Conservation (phyloP, 2,329 filamentous ascomycete species). For the Colletotrichum orchidophilum region DNA sequence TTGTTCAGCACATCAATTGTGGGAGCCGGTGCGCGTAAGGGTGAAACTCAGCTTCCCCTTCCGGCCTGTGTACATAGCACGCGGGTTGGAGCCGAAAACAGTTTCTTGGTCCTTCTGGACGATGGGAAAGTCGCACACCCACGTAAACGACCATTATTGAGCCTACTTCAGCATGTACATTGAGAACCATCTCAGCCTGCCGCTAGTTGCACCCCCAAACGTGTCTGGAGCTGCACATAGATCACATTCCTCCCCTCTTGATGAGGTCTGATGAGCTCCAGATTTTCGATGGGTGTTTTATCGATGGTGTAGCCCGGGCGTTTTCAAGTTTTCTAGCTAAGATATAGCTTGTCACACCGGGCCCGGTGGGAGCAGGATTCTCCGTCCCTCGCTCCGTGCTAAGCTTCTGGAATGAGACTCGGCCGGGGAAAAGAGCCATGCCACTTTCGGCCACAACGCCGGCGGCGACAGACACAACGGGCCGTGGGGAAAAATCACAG, state of each 20-base stretch:
- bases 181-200: neutral
- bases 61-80: neutral
- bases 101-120: neutral
- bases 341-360: neutral
- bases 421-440: neutral
- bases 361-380: neutral
- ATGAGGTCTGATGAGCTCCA: slow-evolving; percentile 7
- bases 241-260: slow-evolving; percentile 14
- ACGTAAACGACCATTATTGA: neutral
- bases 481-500: neutral
- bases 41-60: neutral
- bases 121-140: neutral
- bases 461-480: neutral
- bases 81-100: neutral
- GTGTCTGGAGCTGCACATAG: neutral
- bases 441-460: neutral
- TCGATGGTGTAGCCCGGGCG: neutral
- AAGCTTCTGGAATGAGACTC: neutral
- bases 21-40: neutral
- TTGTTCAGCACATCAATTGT: neutral
- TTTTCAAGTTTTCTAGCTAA: neutral
- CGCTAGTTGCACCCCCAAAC: neutral
- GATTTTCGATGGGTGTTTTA: slow-evolving; percentile 8
- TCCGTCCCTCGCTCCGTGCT: neutral
- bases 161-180: neutral